Evolutionary conservation across 2,329 filamentous ascomycete genomes (phyloP).

Genomic region (Xylariaceae sp.): DNA sequence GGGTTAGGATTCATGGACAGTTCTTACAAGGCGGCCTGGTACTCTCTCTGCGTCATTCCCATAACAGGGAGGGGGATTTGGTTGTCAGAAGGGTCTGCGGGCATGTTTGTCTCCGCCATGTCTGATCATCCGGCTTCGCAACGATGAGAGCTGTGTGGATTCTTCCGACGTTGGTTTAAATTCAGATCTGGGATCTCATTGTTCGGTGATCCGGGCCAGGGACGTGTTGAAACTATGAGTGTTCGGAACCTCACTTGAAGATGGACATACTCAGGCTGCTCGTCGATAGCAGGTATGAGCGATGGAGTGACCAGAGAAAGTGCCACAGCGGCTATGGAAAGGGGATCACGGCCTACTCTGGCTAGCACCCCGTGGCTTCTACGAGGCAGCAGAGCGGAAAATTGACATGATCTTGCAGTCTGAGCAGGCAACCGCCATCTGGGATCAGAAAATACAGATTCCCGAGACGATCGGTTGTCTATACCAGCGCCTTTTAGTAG

Average conservation of each 20-base stretch:
- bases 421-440: neutral
- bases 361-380: too few relatives aligned
- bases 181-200: too few relatives aligned
- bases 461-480: too few relatives aligned
- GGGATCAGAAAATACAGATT: too few relatives aligned
- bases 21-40: conserved; percentile 16
- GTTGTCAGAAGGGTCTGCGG: neutral
- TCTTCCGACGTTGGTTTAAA: too few relatives aligned
- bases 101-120: conserved; percentile 1
- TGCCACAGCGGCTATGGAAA: too few relatives aligned
- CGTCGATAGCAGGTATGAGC: neutral
- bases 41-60: conserved; percentile 16
- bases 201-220: too few relatives aligned
- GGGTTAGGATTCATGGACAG: too few relatives aligned
- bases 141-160: neutral
- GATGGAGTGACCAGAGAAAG: neutral
- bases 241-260: neutral
- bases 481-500: too few relatives aligned
- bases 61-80: conserved; percentile 11
- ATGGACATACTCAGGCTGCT: neutral
- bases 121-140: neutral
- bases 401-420: too few relatives aligned
- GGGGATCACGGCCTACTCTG: too few relatives aligned
- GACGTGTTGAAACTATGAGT: neutral
- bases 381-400: too few relatives aligned